A percentile compares a stretch with the other conserved stretches of the same genome.
These are phyloP conservation scores for Ogataea wickerhamii DNA, from an alignment of 805 yeast species.

Conservation along the genomic window DNA sequence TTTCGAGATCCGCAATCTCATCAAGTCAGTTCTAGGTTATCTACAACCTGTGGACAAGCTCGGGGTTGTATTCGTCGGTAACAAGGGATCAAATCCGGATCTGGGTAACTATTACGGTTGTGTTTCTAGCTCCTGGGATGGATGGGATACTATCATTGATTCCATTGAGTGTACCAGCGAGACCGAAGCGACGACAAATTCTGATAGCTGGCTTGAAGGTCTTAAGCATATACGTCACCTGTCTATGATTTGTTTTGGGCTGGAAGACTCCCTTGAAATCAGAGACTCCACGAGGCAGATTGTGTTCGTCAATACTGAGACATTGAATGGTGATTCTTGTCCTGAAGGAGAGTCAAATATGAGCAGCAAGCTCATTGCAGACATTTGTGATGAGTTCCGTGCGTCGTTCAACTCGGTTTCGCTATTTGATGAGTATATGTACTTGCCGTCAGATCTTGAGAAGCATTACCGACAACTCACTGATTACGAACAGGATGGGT, in stretches of 20 bases:
- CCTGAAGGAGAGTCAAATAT: not conserved
- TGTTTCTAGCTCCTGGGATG: slow-evolving; percentile 26
- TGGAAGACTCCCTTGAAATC: slow-evolving; percentile 3
- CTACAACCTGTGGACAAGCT: slow-evolving; percentile 24
- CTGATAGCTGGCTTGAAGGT: slow-evolving; percentile 24
- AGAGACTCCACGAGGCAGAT: slow-evolving; percentile 17
- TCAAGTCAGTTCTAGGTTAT: slow-evolving; percentile 9
- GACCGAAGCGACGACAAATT: slow-evolving; percentile 8
- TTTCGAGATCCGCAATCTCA: slow-evolving; percentile 9
- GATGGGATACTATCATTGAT: slow-evolving; percentile 25
- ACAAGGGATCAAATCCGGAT: slow-evolving; percentile 6
- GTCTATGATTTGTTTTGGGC: slow-evolving; percentile 19
- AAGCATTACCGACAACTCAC: slow-evolving; percentile 16
- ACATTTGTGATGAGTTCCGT: slow-evolving; percentile 15
- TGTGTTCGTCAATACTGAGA: slow-evolving; percentile 21
- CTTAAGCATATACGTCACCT: slow-evolving; percentile 20
- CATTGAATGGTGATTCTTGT: slow-evolving; percentile 1
- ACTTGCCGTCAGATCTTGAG: slow-evolving; percentile 18
- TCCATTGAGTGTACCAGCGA: slow-evolving; percentile 20
- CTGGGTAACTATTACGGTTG: slow-evolving; percentile 34
- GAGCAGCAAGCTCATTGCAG: slow-evolving; percentile 7
- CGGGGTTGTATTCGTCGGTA: slow-evolving; percentile 29
- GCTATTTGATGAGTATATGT: slow-evolving; percentile 28
- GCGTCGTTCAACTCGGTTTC: slow-evolving; percentile 23
- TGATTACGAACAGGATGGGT: not conserved